phyloP scores from a whole-genome alignment of 441 rosid species.

The Arabidopsis hybrid region DNA sequence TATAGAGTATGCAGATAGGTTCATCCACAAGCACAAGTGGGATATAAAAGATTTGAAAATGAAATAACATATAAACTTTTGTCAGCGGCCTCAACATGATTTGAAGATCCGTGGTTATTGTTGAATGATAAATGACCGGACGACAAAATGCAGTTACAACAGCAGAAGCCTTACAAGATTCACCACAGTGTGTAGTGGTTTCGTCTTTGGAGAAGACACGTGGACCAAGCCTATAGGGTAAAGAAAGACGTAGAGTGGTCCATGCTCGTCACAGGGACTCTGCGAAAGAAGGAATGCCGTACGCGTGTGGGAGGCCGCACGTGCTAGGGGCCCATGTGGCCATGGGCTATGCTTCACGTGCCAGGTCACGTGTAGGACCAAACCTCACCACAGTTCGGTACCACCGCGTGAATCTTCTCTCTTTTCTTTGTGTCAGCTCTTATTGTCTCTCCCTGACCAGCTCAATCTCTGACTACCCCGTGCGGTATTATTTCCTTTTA shows the following conservation, averaged over 20 bases:
- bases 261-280: conserved; percentile 9
- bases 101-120: conserved; percentile 21
- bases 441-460: conserved; percentile 44
- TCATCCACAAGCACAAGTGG: background rate
- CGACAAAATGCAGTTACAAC: conserved; percentile 34
- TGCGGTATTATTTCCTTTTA: conserved; percentile 34
- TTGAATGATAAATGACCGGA: conserved; percentile 39
- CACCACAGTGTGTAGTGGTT: conserved; percentile 26
- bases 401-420: conserved; percentile 42
- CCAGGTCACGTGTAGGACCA: conserved; percentile 47
- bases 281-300: conserved; percentile 36
- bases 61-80: conserved; percentile 29
- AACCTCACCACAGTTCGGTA: conserved; percentile 18
- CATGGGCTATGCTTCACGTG: conserved; percentile 40
- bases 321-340: conserved; percentile 42
- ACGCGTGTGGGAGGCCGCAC: conserved; percentile 46
- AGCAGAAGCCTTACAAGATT: background rate
- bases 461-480: conserved; percentile 48
- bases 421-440: conserved; percentile 36
- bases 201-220: conserved; percentile 34
- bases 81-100: conserved; percentile 41
- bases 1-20: background rate
- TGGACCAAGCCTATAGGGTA: conserved; percentile 22
- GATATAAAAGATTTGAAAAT: conserved; percentile 30
- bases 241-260: conserved; percentile 33